These are phyloP conservation scores for Rhodofomes roseus DNA, from an alignment of 1,284 basidiomycete genomes.

Conservation along the genomic window DNA sequence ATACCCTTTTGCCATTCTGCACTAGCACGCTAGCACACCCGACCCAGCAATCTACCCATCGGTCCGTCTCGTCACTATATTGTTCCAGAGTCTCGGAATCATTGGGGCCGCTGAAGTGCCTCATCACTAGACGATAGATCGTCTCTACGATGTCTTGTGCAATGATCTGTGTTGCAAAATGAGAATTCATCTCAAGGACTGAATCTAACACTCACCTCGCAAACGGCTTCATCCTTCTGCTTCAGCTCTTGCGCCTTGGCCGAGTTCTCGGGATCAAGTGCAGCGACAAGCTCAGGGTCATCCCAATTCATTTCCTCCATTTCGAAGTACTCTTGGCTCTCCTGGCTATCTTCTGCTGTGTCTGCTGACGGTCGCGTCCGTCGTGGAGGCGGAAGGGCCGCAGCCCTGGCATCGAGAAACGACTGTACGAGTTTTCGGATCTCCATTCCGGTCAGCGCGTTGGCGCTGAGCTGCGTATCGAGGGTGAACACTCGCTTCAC, in stretches of 20 bases:
- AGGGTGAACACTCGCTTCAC: slow-evolving; percentile 56
- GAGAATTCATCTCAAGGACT: not conserved
- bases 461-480: slow-evolving; percentile 28
- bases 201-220: slow-evolving; percentile 32
- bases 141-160: slow-evolving; percentile 51
- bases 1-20: slow-evolving; percentile 42
- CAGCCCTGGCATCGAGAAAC: slow-evolving; percentile 60
- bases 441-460: slow-evolving; percentile 46
- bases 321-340: slow-evolving; percentile 76
- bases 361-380: slow-evolving; percentile 29
- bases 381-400: slow-evolving; percentile 45
- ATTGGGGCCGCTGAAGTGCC: slow-evolving; percentile 37
- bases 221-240: slow-evolving; percentile 39
- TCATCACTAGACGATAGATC: slow-evolving; percentile 62
- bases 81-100: slow-evolving; percentile 27
- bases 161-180: slow-evolving; percentile 40
- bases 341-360: slow-evolving; percentile 43
- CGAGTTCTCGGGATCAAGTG: slow-evolving; percentile 35
- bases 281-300: slow-evolving; percentile 53
- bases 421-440: slow-evolving; percentile 58
- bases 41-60: slow-evolving; percentile 77
- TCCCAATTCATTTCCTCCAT: slow-evolving; percentile 49
- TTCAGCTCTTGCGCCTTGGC: slow-evolving; percentile 26
- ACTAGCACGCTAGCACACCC: slow-evolving; percentile 70
- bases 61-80: slow-evolving; percentile 34